These are phyloP conservation scores for Strobilomyces dryophilus DNA, from an alignment of 768 basidiomycete genomes.

Conservation along the genomic window DNA sequence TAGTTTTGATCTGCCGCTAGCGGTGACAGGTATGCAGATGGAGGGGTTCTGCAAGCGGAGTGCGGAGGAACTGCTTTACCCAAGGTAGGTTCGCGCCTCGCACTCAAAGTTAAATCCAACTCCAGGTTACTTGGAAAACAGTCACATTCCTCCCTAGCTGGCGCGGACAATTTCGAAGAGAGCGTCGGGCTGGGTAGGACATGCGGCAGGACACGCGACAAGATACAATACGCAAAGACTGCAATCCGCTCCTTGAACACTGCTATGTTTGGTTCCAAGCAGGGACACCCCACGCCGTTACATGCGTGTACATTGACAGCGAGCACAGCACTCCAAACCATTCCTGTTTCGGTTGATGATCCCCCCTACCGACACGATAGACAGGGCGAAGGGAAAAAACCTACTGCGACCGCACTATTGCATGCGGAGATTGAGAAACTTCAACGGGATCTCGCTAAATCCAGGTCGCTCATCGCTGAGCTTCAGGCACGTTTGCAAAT, in stretches of 20 bases:
- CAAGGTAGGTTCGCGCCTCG: not conserved
- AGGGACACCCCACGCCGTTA: not conserved
- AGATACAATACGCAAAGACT: not conserved
- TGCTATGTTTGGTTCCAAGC: not conserved
- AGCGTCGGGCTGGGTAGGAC: not conserved
- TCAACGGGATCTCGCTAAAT: conserved; percentile 3
- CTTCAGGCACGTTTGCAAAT: conserved; percentile 3
- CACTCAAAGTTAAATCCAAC: not conserved
- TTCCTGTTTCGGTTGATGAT: not conserved
- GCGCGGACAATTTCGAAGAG: not conserved
- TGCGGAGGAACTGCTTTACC: not conserved
- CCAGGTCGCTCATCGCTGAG: not conserved
- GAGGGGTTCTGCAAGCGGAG: not conserved
- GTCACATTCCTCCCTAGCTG: not conserved
- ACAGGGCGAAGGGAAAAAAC: not conserved
- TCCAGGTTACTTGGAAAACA: not conserved
- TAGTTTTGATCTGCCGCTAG: not conserved
- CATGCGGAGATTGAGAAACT: conserved; percentile 3
- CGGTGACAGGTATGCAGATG: not conserved
- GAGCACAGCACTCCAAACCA: not conserved
- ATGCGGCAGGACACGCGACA: not conserved
- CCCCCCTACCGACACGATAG: not conserved
- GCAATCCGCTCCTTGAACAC: no score
- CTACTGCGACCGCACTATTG: no score
- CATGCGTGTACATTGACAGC: not conserved